Evolutionary conservation across 805 yeast genomes (phyloP), one percentile per base, ranked within the genome.

Genomic region (Candida anglica): DNA sequence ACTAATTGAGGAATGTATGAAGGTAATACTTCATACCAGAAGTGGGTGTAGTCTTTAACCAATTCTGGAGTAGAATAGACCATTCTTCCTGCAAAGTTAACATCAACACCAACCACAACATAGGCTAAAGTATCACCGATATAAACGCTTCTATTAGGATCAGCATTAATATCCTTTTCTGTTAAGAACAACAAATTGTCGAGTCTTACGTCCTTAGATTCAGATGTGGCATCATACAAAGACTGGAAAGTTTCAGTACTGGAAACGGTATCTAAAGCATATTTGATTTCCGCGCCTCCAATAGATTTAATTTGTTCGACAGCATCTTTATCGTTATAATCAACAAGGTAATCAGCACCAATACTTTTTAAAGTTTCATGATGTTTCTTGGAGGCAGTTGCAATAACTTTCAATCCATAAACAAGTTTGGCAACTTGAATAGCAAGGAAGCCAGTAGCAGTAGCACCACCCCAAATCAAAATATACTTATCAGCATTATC

Each of bases 381-480:
- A 37, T 59, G 42, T 36, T 50, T 50, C 9, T 42, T 32, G 6
- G 61, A 52, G 6, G 58, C 51, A 4, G 63, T 56, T 24, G 61
- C 38, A 15, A 59, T 44, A 14, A 59, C 58, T 15, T 48, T 51
- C 27, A 59, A 37, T 1, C 61, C 63, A 37, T 45, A 60, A 6
- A 56, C 37, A 16, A 40, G 23, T 30, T 55, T 56, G 17, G 64
- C 65, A 18, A 60, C 34, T 38, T 60, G 67, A 19, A 60, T 52
- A 6, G 59, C 64, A 11, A 48, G 28, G 11, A 48, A 36, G 5
- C 65, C 65, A 10, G 62, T 50, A 11, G 60, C 56, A 26, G 60
- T 56, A 7, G 64, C 59, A 29, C 64, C 66, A 29, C 65, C 63
- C 66, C 66, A 60, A 30, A 60, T 50, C 37, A 60, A 44, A 26